Evolutionary conservation across 140 eudicot genomes (phyloP).

Genomic region (Senecio squalidus): DNA sequence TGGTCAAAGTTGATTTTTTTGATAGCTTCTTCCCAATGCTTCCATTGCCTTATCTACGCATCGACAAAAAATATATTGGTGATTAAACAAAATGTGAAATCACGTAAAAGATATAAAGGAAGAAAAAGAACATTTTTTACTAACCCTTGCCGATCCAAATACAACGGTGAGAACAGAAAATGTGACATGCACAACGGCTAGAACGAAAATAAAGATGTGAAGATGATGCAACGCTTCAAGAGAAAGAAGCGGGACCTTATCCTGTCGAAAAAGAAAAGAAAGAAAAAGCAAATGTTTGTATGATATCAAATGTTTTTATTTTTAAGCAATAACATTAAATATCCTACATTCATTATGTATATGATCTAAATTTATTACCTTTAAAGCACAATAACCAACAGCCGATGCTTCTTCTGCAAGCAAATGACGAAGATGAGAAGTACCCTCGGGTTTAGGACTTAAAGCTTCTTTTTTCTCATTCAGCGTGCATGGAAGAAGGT

Average conservation of each 20-base stretch:
- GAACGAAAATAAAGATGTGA: slow-evolving; percentile 74
- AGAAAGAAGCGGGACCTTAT: slow-evolving; percentile 58
- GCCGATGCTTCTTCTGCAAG: slow-evolving; percentile 42
- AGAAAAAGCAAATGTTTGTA: not conserved
- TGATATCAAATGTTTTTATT: too few species aligned
- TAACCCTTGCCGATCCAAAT: slow-evolving; percentile 57
- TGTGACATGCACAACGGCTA: slow-evolving; percentile 67
- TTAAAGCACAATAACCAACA: slow-evolving; percentile 34
- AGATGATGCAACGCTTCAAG: slow-evolving; percentile 75
- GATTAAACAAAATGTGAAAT: not conserved
- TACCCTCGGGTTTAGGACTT: slow-evolving; percentile 6
- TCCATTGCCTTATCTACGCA: slow-evolving; percentile 66
- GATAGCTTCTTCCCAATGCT: slow-evolving; percentile 61
- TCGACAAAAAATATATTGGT: not conserved
- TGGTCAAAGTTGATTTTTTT: slow-evolving; percentile 25
- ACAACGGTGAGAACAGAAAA: slow-evolving; percentile 65
- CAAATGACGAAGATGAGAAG: slow-evolving; percentile 42
- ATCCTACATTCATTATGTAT: not conserved
- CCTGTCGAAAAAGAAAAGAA: slow-evolving; percentile 29
- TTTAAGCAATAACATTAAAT: too few species aligned
- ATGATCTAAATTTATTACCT: slow-evolving; percentile 25
- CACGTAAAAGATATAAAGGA: not conserved
- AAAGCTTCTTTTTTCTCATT: slow-evolving; percentile 7
- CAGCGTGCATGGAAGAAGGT: slow-evolving; percentile 40
- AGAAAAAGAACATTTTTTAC: not conserved